Evolutionary conservation across 1,284 basidiomycete genomes (phyloP), one percentile per base, ranked within the genome.

Genomic region (Puccinia horiana): DNA sequence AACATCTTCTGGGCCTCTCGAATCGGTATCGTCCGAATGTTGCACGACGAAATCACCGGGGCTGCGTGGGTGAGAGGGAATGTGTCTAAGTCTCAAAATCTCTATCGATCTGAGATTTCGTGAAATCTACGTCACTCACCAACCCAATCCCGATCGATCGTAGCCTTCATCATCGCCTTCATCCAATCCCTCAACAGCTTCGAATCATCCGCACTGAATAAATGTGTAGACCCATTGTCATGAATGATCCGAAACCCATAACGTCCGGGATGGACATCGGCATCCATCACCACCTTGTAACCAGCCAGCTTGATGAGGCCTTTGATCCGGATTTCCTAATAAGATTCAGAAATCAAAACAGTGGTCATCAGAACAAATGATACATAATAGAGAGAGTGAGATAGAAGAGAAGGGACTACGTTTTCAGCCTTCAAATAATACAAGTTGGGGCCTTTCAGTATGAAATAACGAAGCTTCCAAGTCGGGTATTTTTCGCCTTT

Each of bases 151-250:
- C 97, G 89, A 23, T 91, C 93, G 85, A 99, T 99, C 5, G 96
- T 98, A 1, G 95, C 93, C 88, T 99, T 99, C 94, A 98, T 98
- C 85, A 99, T 91, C 14, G 95, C 94, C 89, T 99, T 99, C 96
- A 99, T 99, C 97, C 97, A 99, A 84, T 95, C 94, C 18, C 97
- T 91, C 70, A 98, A 90, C 54, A 91, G 88, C 5, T 88, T 87
- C 86, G 95, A 93, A 86, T 98, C 95, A 52, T 95, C 93, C 0
- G 93, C 93, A 84, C 93, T 93, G 88, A 99, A 99, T 86, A 89
- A 94, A 87, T 99, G 95, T 1, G 93, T 90, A 88, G 93, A 94
- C 86, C 95, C 93, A 12, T 89, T 89, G 70, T 96, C 93, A 85
- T 98, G 96, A 52, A 96, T 91, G 83, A 99, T 93, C 85, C 94